Evolutionary conservation across 805 yeast genomes (phyloP), one percentile per base, ranked within the genome.

Genomic region (Saccharomycopsis fodiens): DNA sequence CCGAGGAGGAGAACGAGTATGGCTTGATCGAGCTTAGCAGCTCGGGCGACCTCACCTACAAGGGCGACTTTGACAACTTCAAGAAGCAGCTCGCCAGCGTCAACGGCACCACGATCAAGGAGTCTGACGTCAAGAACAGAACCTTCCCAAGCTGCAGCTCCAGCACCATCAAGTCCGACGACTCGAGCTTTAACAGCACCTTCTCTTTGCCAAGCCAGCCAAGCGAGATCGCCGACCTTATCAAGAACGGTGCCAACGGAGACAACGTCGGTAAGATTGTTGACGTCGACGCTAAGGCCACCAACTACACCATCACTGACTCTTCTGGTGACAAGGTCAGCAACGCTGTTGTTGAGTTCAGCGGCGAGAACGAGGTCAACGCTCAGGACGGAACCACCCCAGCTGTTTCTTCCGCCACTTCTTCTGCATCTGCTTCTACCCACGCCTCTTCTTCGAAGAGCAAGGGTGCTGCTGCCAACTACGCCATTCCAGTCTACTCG

Each of bases 1-100:
- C 85, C 13, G 75, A 84, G 59, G 96, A 87, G 64, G 73, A 68
- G 12, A 76, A 80, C 54, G 62, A 85, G 57, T 89, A 85, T 57
- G 97, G 97, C 17, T 73, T 89, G 51, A 87, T 82, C 32, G 62
- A 68, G 19, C 63, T 80, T 27, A 70, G 66, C 46, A 63, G 62
- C 32, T 50, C 57, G 21, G 70, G 73, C 42, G 69, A 72, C 23
- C 47, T 74, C 16, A 56, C 67, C 5, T 67, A 64, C 35, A 61
- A 63, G 40, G 58, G 61, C 0, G 91, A 83, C 56, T 82, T 68
- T 55, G 64, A 59, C 35, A 71, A 75, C 46, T 69, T 82, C 47
- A 60, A 69, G 51, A 48, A 56, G 3, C 75, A 76, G 55, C 64
- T 66, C 48, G 53, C 51, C 6, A 62, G 68, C 22, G 50, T 69